Percentiles rank a stretch among this genome's conserved stretches.
Evolutionary conservation across 2,329 filamentous ascomycete genomes (phyloP).

Genomic region (Dothistroma septosporum): DNA sequence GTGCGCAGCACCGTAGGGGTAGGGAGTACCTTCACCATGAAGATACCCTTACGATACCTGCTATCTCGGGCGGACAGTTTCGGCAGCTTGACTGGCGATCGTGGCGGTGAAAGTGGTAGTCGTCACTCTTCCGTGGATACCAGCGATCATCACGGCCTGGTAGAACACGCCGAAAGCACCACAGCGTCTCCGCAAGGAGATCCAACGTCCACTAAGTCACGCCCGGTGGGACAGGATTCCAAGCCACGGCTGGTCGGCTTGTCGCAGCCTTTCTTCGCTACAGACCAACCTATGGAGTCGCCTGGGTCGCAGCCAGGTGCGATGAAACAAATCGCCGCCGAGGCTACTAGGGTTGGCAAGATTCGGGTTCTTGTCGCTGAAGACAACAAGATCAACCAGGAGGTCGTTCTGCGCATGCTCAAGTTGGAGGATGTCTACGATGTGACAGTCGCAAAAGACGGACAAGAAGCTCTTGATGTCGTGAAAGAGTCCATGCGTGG

Average conservation of each 20-base stretch:
- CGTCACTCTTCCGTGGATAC: conserved; percentile 18
- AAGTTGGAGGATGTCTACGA: conserved; percentile 80
- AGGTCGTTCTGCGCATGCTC: conserved; percentile 59
- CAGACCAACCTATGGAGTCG: conserved; percentile 45
- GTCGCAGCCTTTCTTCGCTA: conserved; percentile 74
- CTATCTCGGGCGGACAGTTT: conserved; percentile 60
- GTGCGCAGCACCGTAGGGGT: conserved; percentile 67
- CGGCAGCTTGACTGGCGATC: conserved; percentile 36
- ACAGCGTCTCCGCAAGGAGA: conserved; percentile 25
- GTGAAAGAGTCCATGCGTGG: conserved; percentile 75
- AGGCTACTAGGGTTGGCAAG: conserved; percentile 56
- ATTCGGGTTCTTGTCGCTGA: conserved; percentile 84
- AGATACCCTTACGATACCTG: conserved; percentile 73
- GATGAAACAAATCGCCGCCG: conserved; percentile 61
- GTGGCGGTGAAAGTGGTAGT: conserved; percentile 13
- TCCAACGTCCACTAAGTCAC: conserved; percentile 14
- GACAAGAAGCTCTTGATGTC: conserved; percentile 75
- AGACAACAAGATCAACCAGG: conserved; percentile 60
- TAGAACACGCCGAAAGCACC: conserved; percentile 15
- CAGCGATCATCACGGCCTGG: conserved; percentile 11
- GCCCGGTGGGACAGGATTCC: conserved; percentile 48
- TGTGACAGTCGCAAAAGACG: conserved; percentile 67
- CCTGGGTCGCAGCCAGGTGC: conserved; percentile 61
- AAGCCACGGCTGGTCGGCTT: conserved; percentile 78
- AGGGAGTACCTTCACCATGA: conserved; percentile 78